These are phyloP conservation scores for Quercus engelmannii DNA, from an alignment of 306 rosid species.

Conservation along the genomic window DNA sequence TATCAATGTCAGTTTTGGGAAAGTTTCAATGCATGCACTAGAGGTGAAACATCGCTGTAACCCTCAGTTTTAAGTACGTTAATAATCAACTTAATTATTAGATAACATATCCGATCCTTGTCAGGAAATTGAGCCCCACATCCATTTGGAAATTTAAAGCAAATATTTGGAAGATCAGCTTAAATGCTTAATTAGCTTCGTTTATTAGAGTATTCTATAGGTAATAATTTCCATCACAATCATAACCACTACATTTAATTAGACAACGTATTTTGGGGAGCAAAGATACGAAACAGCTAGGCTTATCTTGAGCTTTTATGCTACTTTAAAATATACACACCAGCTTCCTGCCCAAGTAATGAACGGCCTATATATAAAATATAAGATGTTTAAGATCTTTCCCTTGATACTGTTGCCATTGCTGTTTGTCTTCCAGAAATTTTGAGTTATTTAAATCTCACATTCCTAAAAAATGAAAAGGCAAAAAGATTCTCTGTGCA, in stretches of 20 bases:
- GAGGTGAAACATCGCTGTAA: not conserved
- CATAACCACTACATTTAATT: constrained; percentile 3
- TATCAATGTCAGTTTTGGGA: not conserved
- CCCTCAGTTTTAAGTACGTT: not conserved
- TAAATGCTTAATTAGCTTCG: not conserved
- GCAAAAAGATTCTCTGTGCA: not conserved
- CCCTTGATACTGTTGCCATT: constrained; percentile 22
- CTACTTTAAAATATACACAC: not conserved
- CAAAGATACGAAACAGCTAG: constrained; percentile 26
- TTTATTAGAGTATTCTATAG: constrained; percentile 2
- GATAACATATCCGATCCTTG: not conserved
- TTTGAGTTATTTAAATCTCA: not conserved
- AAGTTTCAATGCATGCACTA: not conserved
- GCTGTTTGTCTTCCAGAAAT: constrained; percentile 6
- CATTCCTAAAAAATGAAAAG: not conserved
- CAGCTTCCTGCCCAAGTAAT: not conserved
- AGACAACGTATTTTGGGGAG: not conserved
- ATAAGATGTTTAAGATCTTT: not conserved
- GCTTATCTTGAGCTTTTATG: constrained; percentile 15
- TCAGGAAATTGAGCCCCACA: not conserved
- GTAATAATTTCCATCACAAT: constrained; percentile 7
- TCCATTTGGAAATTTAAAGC: not conserved
- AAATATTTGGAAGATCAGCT: constrained; percentile 10
- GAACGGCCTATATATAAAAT: too few relatives aligned
- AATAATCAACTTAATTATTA: not conserved